These are phyloP conservation scores for Arthrinium puccinioides DNA, from an alignment of 2,329 filamentous ascomycete species.

Conservation along the genomic window DNA sequence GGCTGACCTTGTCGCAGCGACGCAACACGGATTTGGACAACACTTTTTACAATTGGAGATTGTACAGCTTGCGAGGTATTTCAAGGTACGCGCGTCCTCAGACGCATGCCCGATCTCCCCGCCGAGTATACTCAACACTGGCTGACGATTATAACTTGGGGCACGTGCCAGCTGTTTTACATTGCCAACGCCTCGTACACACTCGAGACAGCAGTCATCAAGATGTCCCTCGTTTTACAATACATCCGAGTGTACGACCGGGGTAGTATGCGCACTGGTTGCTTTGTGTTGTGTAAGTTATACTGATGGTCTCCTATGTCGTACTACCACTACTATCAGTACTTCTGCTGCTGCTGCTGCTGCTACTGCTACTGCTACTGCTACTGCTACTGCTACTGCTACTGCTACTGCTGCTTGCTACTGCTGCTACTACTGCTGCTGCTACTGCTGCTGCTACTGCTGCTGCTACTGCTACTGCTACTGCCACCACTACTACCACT, in stretches of 20 bases:
- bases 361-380: too few relatives aligned
- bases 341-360: too few relatives aligned
- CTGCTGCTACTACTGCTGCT: neutral
- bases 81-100: neutral
- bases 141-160: too few relatives aligned
- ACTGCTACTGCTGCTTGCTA: too few relatives aligned
- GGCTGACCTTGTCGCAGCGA: neutral
- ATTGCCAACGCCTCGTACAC: conserved; percentile 22
- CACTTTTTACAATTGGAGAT: neutral
- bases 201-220: conserved; percentile 26
- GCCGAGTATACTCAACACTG: neutral
- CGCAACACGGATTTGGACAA: neutral
- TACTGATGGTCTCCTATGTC: too few relatives aligned
- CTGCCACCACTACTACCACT: too few relatives aligned
- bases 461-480: too few relatives aligned
- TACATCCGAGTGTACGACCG: conserved; percentile 25
- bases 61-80: neutral
- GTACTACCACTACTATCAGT: too few relatives aligned
- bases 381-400: too few relatives aligned
- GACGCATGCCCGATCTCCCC: neutral
- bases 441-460: too few relatives aligned
- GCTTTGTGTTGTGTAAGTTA: too few relatives aligned
- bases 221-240: conserved; percentile 27
- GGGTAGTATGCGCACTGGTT: conserved; percentile 10
- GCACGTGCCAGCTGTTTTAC: conserved; percentile 28